Evolutionary conservation across 2,329 filamentous ascomycete genomes (phyloP).

Genomic region (Trichoderma breve): DNA sequence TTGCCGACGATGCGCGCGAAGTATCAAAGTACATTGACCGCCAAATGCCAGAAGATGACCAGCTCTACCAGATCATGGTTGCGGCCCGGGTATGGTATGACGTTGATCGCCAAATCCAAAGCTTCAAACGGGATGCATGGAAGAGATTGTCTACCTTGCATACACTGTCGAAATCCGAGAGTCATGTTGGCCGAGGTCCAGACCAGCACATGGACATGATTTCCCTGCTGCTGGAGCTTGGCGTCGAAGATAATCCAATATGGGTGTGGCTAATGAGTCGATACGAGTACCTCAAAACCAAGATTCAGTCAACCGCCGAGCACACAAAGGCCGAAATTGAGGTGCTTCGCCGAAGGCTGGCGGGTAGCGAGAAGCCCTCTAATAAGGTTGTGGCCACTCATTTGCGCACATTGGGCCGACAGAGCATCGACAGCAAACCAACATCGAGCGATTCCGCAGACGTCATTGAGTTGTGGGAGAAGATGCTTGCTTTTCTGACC

Average conservation of each 20-base stretch:
- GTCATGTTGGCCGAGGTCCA: conserved; percentile 55
- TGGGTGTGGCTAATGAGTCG: conserved; percentile 92
- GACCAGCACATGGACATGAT: conserved; percentile 92
- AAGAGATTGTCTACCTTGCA: conserved; percentile 71
- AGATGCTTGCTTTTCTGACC: conserved; percentile 71
- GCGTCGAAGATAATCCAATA: conserved; percentile 93
- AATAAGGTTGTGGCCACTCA: conserved; percentile 70
- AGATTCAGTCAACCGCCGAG: conserved; percentile 76
- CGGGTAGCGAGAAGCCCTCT: conserved; percentile 68
- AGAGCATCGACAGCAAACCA: conserved; percentile 59
- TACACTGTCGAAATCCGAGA: conserved; percentile 50
- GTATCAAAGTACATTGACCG: conserved; percentile 59
- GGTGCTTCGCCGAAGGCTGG: conserved; percentile 77
- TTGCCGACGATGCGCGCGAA: conserved; percentile 73
- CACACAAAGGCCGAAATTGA: conserved; percentile 91
- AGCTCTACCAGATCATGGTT: conserved; percentile 82
- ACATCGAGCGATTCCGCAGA: conserved; percentile 73
- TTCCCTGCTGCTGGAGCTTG: conserved; percentile 82
- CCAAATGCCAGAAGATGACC: conserved; percentile 66
- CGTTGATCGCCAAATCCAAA: conserved; percentile 80
- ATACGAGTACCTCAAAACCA: conserved; percentile 84
- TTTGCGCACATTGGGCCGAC: conserved; percentile 69
- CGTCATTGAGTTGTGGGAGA: conserved; percentile 90
- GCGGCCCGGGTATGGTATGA: conserved; percentile 95
- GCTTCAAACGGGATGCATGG: conserved; percentile 89